These are phyloP conservation scores for Rhizopus microsporus DNA, from an alignment of 371 early-diverging fungal species.

Conservation along the genomic window DNA sequence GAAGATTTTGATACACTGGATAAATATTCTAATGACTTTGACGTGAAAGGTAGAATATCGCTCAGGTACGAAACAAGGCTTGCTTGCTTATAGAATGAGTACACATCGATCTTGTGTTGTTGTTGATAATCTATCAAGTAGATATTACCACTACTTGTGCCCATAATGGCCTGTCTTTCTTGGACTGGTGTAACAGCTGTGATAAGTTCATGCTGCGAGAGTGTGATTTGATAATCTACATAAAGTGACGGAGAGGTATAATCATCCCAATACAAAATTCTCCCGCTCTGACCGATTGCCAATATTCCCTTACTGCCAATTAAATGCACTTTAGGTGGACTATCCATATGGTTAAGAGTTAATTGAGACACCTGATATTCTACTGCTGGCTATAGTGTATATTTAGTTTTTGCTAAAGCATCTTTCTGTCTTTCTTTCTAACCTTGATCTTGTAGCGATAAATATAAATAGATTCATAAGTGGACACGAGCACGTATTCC, in stretches of 20 bases:
- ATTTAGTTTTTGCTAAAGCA: not conserved
- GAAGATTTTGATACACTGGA: not conserved
- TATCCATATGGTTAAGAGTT: not conserved
- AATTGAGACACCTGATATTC: not conserved
- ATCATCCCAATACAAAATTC: not conserved
- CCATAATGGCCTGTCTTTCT: slow-evolving; percentile 2
- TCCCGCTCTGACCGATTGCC: not conserved
- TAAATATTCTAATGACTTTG: not conserved
- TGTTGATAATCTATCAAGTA: not conserved
- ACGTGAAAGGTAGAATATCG: not conserved
- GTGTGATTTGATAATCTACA: not conserved
- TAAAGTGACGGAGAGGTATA: not conserved
- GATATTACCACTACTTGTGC: slow-evolving; percentile 3
- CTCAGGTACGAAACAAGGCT: not conserved
- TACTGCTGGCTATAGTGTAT: not conserved
- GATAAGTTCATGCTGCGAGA: not conserved
- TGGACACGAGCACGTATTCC: not conserved
- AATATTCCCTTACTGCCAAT: not conserved
- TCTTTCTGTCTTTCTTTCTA: not conserved
- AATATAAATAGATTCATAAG: not conserved
- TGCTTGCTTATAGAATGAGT: not conserved
- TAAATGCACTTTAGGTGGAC: not conserved
- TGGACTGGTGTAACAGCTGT: slow-evolving; percentile 5
- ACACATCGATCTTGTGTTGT: not conserved
- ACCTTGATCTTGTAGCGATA: not conserved